These are phyloP conservation scores for Anthoceros angustus DNA, from an alignment of 225 moss, liverwort and hornwort species.

Conservation along the genomic window DNA sequence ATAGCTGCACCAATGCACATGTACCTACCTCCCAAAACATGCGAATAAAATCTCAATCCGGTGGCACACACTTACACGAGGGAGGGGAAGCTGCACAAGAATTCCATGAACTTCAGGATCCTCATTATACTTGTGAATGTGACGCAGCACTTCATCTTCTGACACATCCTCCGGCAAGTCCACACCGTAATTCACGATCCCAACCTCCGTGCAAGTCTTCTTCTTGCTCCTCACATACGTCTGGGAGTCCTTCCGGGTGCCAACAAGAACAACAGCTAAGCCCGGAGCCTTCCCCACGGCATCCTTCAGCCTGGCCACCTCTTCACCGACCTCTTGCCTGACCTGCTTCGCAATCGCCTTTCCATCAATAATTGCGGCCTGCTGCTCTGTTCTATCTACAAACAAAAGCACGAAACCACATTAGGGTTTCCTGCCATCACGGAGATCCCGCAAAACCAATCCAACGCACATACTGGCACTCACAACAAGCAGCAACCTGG, in stretches of 20 bases:
- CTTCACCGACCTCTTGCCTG: conserved; percentile 35
- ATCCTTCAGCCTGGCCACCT: conserved; percentile 35
- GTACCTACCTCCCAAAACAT: too few relatives aligned
- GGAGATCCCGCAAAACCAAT: not conserved
- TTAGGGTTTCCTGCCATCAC: not conserved
- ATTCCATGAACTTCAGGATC: conserved; percentile 63
- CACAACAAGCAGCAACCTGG: conserved; percentile 7
- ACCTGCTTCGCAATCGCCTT: conserved; percentile 67
- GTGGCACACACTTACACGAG: conserved; percentile 17
- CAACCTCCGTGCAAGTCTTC: conserved; percentile 72
- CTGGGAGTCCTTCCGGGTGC: conserved; percentile 70
- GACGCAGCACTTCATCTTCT: conserved; percentile 51
- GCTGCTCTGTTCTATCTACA: conserved; percentile 4
- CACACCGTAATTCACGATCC: conserved; percentile 44
- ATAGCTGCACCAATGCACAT: too few relatives aligned
- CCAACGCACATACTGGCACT: not conserved
- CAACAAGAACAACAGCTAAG: conserved; percentile 78
- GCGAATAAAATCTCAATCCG: too few relatives aligned
- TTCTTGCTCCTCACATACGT: conserved; percentile 81
- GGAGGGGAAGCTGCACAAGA: conserved; percentile 47
- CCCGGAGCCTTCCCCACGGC: conserved; percentile 49
- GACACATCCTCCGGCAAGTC: conserved; percentile 42
- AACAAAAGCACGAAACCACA: not conserved
- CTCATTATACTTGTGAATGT: conserved; percentile 46
- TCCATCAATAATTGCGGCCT: conserved; percentile 39